A percentile compares a stretch with the other conserved stretches of the same genome.
phyloP scores from a whole-genome alignment of 176 grass and related monocot genomes.

The Zoysia pacifica region DNA sequence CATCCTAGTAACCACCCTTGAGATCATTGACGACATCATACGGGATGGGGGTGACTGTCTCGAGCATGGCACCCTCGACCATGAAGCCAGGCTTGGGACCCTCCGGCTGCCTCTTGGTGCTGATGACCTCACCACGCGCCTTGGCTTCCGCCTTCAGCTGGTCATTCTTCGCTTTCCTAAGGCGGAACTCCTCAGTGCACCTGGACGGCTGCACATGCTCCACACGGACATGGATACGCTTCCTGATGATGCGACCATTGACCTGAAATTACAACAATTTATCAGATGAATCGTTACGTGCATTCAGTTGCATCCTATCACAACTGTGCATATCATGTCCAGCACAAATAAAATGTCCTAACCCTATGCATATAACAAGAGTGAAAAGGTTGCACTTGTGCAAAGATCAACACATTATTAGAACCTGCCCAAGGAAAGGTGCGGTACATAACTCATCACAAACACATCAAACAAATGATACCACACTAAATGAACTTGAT shows the following conservation, averaged over 20 bases:
- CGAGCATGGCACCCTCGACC: conserved; percentile 68
- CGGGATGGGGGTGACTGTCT: conserved; percentile 70
- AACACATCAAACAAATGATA: neutral
- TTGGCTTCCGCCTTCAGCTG: conserved; percentile 63
- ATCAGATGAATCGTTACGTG: fast-evolving
- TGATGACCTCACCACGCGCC: conserved; percentile 59
- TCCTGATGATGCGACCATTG: conserved; percentile 58
- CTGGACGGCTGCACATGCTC: conserved; percentile 70
- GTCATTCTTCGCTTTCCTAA: conserved; percentile 65
- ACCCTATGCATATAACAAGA: neutral
- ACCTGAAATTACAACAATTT: conserved; percentile 35
- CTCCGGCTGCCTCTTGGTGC: conserved; percentile 66
- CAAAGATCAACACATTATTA: too few species aligned
- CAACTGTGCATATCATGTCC: neutral
- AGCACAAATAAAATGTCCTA: too few species aligned
- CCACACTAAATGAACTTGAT: neutral
- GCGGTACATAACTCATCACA: neutral
- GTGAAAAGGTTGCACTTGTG: neutral
- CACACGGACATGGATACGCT: conserved; percentile 73
- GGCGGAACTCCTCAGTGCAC: conserved; percentile 67
- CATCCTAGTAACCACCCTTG: conserved; percentile 77
- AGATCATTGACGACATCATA: conserved; percentile 86
- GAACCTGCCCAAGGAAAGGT: neutral
- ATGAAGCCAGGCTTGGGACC: conserved; percentile 77
- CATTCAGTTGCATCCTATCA: neutral